A percentile compares a stretch with the other conserved stretches of the same genome.
These are phyloP conservation scores for Sanguinoderma infundibulare DNA, from an alignment of 1,284 basidiomycete species.

Conservation along the genomic window DNA sequence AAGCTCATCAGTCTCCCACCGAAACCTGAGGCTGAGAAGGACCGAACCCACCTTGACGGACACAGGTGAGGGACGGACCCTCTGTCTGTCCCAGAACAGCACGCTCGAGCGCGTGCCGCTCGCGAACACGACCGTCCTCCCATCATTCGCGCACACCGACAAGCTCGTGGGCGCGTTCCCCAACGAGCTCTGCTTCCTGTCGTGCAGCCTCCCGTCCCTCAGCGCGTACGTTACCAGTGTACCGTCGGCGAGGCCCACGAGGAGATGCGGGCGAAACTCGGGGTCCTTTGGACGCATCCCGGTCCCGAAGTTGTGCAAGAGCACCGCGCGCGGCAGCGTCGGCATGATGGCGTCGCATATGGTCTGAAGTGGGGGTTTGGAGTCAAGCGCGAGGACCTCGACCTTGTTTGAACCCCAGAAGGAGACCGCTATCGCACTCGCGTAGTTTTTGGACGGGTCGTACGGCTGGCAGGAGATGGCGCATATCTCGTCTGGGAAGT, in stretches of 20 bases:
- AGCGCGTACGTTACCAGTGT: conserved; percentile 66
- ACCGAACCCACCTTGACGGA: conserved; percentile 65
- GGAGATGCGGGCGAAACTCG: conserved; percentile 57
- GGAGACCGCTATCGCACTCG: conserved; percentile 61
- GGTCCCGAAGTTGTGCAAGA: conserved; percentile 69
- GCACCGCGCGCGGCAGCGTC: conserved; percentile 70
- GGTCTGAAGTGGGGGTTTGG: conserved; percentile 40
- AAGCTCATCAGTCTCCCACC: neutral
- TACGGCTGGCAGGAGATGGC: conserved; percentile 65
- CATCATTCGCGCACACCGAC: conserved; percentile 53
- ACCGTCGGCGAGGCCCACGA: conserved; percentile 85
- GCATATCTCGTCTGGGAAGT: conserved; percentile 56
- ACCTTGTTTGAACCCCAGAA: conserved; percentile 81
- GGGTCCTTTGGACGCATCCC: conserved; percentile 38
- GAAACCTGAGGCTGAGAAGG: neutral
- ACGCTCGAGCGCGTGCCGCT: conserved; percentile 66
- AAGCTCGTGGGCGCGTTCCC: conserved; percentile 73
- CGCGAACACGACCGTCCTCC: conserved; percentile 62
- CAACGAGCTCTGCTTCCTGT: conserved; percentile 65
- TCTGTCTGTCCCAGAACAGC: conserved; percentile 69
- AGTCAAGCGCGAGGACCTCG: conserved; percentile 57
- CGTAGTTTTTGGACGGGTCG: conserved; percentile 49
- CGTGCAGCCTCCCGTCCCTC: conserved; percentile 51
- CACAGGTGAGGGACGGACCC: conserved; percentile 72
- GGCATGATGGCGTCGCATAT: conserved; percentile 53